Evolutionary conservation across 768 basidiomycete genomes (phyloP), one percentile per base, ranked within the genome.

Genomic region (Pulveroboletus sp.): DNA sequence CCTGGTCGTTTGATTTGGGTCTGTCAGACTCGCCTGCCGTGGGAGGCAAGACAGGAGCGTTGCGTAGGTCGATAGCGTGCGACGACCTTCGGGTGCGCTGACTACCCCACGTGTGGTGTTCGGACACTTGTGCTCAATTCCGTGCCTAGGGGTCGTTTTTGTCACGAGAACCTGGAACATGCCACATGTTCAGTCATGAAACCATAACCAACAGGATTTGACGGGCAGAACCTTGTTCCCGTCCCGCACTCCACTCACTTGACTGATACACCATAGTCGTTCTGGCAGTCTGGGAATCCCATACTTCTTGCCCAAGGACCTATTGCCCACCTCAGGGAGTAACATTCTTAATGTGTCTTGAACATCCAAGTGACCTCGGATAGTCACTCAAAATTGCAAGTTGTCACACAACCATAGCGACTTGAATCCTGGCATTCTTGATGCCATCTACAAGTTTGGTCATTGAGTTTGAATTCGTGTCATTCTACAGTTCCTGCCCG

Each of bases 41-140:
- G 17, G 30, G 30, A 45, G 28, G 35, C 35, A 48, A 45, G 42
- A 28, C 33, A 24, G 46, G 47, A 15, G 32, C 17, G 27, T 46
- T 57, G 45, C 53, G 48, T 17, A 55, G 53, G 41, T 46, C 50
- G 9, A 35, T 45, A 10, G 51, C 47, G n/a, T 49, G 45, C 52
- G 43, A 47, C 31, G 50, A 59, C 24, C 45, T 59, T 27, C 46
- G 53, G 53, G 57, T 50, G 49, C 24, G 50, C 26, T 42, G 37
- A 37, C 32, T 43, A 15, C 26, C 13, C 14, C 5, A 11, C 39
- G 9, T 18, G 13, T 39, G n/a, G 13, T 43, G 31, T 55, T 21
- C 7, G 32, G 31, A 43, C 18, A 14, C 36, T 28, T 47, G 27
- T 43, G 9, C 32, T 44, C 18, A 45, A 39, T 33, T 35, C 26